Conservation (phyloP, 208 protist species). For the Wallacemonas sp. region DNA sequence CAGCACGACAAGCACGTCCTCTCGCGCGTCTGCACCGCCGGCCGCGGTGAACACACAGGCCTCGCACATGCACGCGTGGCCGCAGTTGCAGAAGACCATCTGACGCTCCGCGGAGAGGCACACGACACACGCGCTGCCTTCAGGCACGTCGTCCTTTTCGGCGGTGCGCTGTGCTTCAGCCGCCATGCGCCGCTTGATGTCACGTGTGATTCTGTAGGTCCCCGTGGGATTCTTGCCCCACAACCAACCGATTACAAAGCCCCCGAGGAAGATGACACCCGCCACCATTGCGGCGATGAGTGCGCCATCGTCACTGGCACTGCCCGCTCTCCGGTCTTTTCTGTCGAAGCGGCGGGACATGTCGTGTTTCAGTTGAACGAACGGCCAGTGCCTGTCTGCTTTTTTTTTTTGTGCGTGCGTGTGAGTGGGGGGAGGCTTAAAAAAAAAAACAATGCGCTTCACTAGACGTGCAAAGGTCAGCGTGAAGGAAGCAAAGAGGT, state of each 20-base stretch:
- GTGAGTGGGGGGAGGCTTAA: too few species aligned
- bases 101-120: slow-evolving; percentile 10
- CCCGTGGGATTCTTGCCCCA: too few species aligned
- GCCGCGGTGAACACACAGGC: slow-evolving; percentile 18
- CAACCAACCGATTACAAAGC: background rate
- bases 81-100: slow-evolving; percentile 27
- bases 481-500: too few species aligned
- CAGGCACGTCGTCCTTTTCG: background rate
- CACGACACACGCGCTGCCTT: slow-evolving; percentile 16
- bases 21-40: background rate
- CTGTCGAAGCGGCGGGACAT: too few species aligned
- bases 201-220: background rate
- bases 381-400: too few species aligned
- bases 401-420: too few species aligned
- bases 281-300: background rate
- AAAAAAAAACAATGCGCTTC: too few species aligned
- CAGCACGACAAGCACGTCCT: slow-evolving; percentile 17
- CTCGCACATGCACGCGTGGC: slow-evolving; percentile 33
- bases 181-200: background rate
- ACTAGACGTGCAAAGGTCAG: too few species aligned
- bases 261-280: background rate
- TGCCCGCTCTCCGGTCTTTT: too few species aligned
- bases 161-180: background rate
- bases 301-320: too few species aligned
- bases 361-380: too few species aligned